phyloP scores from a whole-genome alignment of 306 rosid genomes.

The Quercus mongolica region DNA sequence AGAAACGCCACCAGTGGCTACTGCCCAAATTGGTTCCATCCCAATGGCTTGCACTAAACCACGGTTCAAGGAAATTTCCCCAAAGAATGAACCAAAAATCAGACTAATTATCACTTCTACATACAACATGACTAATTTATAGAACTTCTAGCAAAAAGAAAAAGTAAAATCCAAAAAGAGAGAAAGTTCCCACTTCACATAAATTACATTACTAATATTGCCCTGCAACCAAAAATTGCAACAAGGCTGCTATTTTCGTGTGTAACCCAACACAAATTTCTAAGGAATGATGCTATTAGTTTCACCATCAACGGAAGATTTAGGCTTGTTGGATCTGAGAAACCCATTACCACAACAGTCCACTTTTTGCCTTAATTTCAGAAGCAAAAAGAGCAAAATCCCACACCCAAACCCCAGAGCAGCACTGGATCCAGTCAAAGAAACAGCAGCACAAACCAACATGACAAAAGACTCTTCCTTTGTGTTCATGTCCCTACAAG shows the following conservation, averaged over 20 bases:
- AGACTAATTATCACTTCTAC: not conserved
- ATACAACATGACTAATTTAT: not conserved
- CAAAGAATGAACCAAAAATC: not conserved
- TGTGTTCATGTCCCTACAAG: slow-evolving; percentile 57
- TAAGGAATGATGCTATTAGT: slow-evolving; percentile 20
- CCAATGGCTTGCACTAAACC: not conserved
- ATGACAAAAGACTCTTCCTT: slow-evolving; percentile 68
- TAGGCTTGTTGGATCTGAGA: not conserved
- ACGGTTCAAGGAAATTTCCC: not conserved
- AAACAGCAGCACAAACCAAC: slow-evolving; percentile 80
- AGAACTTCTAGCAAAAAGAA: not conserved
- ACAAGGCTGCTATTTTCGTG: not conserved
- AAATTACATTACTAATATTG: not conserved
- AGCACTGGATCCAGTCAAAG: slow-evolving; percentile 71
- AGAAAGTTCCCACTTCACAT: not conserved
- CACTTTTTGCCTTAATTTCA: slow-evolving; percentile 54
- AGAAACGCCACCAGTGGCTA: not conserved
- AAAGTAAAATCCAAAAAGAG: not conserved
- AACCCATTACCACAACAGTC: slow-evolving; percentile 30
- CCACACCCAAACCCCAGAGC: slow-evolving; percentile 76
- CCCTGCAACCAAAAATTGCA: not conserved
- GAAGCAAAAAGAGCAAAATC: slow-evolving; percentile 46
- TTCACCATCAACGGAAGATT: slow-evolving; percentile 34
- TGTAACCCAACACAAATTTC: not conserved
- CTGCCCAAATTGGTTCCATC: not conserved